Base-by-base conservation (phyloP, 1,284 basidiomycete genomes). In the Malassezia japonica region DNA sequence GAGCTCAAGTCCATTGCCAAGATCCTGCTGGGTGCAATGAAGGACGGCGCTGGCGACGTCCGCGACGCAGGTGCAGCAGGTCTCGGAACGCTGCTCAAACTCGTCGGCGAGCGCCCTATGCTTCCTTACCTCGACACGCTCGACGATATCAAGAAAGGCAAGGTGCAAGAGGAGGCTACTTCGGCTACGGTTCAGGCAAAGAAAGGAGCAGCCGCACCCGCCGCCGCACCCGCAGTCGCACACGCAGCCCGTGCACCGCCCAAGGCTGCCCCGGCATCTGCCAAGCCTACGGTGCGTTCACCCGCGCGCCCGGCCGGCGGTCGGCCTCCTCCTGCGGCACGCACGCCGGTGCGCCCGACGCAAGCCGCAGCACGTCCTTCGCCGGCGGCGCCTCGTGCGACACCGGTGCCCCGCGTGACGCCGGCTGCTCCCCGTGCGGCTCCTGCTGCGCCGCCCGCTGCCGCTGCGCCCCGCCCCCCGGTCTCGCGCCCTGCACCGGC, bases 61-160 rank as follows among this genome's bases (percentile, higher is more conserved):
- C 82, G 94, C 42, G 85, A 85, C 54, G 86, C 91, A 50, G 87
- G 90, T 15, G 90, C 90, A 0, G 79, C 81, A 31, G 87, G 84
- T 62, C 78, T 98, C 27, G 94, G 92, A 8, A 86, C 84, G 0
- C 76, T 98, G 60, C 92, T 94, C 87, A 95, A 89, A 78, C 90
- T 98, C 78, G 82, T 98, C 12, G 94, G 94, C 21, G 92, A 98
- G 73, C 79, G 94, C 24, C 83, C 86, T 10, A 80, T 99, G 57
- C 89, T 86, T 70, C 85, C 86, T 0, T 79, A 87, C 29, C 81
- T 96, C 77, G 92, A 96, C 57, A 77, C 80, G 23, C 77, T 98
- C 46, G 83, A 88, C 28, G 91, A 96, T 64, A 79, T 95, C 32
- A 80, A 91, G 60, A 92, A 90, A 75, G 80, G 77, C 5, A 99